Conservation (phyloP, 768 basidiomycete genomes). For the Rhodocollybia butyracea region DNA sequence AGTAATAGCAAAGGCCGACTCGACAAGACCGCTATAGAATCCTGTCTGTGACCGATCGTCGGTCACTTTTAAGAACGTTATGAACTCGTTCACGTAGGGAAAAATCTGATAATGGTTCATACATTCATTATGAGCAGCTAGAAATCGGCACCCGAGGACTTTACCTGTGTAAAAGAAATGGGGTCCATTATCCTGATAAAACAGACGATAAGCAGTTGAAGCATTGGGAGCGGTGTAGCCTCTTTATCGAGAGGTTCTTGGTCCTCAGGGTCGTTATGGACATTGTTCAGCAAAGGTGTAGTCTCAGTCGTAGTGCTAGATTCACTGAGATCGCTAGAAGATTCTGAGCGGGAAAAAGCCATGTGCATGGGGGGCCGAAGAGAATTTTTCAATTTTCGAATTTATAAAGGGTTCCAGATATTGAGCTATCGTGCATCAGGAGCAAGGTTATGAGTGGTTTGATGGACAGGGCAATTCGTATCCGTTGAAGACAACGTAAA, state of each 20-base stretch:
- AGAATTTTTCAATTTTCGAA: not conserved
- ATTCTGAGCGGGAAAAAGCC: not conserved
- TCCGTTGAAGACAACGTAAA: too few relatives aligned
- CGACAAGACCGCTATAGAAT: slow-evolving; percentile 65
- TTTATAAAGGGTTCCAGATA: not conserved
- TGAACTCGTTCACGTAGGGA: slow-evolving; percentile 73
- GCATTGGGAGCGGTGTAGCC: slow-evolving; percentile 47
- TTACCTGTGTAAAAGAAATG: slow-evolving; percentile 60
- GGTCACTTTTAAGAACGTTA: slow-evolving; percentile 52
- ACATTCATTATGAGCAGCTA: too few relatives aligned
- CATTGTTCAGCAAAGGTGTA: slow-evolving; percentile 21
- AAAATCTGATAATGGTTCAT: too few relatives aligned
- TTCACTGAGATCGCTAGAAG: slow-evolving; percentile 3
- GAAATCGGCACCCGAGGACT: too few relatives aligned
- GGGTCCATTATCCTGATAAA: slow-evolving; percentile 56
- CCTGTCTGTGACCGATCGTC: slow-evolving; percentile 58
- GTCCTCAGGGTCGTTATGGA: slow-evolving; percentile 21
- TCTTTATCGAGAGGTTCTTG: slow-evolving; percentile 21
- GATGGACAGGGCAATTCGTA: too few relatives aligned
- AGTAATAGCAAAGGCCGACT: slow-evolving; percentile 36
- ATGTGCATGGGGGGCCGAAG: not conserved
- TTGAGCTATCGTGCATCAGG: too few relatives aligned
- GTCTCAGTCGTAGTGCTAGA: too few relatives aligned
- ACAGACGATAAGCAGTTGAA: slow-evolving; percentile 54
- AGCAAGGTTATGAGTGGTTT: too few relatives aligned